These are phyloP conservation scores for Termitomyces sp. DNA, from an alignment of 768 basidiomycete species.

Conservation along the genomic window DNA sequence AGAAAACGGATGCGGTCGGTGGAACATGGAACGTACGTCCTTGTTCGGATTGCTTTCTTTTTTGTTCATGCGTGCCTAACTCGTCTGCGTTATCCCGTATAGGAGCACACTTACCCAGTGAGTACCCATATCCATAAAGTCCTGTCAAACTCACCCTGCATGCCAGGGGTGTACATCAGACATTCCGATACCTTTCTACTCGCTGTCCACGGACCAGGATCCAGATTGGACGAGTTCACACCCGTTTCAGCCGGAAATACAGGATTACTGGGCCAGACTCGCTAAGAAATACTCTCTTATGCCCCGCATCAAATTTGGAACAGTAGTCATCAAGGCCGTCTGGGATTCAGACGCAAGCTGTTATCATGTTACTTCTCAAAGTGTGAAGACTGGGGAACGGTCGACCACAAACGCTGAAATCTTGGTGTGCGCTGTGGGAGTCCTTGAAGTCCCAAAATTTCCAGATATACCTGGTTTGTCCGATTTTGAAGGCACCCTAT, in stretches of 20 bases:
- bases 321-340: constrained; percentile 33
- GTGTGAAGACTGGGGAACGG: constrained; percentile 24
- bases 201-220: constrained; percentile 33
- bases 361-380: constrained; percentile 32
- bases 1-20: constrained; percentile 38
- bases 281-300: constrained; percentile 34
- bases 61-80: neutral
- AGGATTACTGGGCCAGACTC: constrained; percentile 30
- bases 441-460: constrained; percentile 38
- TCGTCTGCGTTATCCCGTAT: neutral
- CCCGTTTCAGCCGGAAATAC: constrained; percentile 35
- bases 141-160: neutral
- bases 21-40: constrained; percentile 47
- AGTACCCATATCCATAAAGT: neutral
- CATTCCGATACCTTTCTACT: constrained; percentile 33
- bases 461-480: constrained; percentile 28
- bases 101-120: constrained; percentile 34
- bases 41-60: neutral
- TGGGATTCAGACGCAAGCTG: constrained; percentile 34
- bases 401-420: constrained; percentile 33
- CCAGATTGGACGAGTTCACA: constrained; percentile 34
- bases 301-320: constrained; percentile 35
- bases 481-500: constrained; percentile 40
- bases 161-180: constrained; percentile 21
- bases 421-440: constrained; percentile 43